A percentile compares a stretch with the other conserved stretches of the same genome.
phyloP scores from a whole-genome alignment of 202 grass and related monocot species.

The Carex arenaria region DNA sequence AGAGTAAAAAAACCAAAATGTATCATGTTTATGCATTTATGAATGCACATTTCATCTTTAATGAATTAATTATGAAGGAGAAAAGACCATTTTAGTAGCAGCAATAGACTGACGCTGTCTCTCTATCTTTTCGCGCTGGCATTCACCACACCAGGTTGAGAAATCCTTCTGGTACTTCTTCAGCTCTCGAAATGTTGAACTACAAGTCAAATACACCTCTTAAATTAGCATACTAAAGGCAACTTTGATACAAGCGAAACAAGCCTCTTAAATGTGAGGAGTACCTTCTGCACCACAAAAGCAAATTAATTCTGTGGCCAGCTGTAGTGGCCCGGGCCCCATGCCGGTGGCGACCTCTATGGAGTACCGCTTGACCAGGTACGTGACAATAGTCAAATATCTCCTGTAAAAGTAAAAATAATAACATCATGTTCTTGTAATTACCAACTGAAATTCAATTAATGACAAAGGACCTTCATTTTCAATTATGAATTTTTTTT shows the following conservation, averaged over 20 bases:
- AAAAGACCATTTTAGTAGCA: constrained; percentile 69
- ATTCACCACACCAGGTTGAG: constrained; percentile 85
- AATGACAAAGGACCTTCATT: neutral
- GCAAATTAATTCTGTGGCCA: constrained; percentile 88
- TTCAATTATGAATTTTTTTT: neutral
- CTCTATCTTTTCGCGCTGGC: constrained; percentile 70
- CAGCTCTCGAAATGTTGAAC: constrained; percentile 87
- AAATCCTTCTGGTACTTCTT: constrained; percentile 97
- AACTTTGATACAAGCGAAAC: too few relatives aligned
- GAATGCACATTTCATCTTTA: neutral
- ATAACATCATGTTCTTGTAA: neutral
- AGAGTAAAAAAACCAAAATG: neutral
- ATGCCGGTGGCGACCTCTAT: constrained; percentile 89
- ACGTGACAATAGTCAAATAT: constrained; percentile 83
- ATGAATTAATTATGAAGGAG: neutral
- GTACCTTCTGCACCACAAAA: constrained; percentile 98
- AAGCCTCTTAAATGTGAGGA: neutral
- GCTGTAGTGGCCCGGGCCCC: constrained; percentile 78
- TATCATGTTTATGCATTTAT: neutral
- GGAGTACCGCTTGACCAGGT: constrained; percentile 76
- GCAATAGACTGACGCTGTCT: constrained; percentile 69
- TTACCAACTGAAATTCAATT: neutral
- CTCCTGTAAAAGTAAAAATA: constrained; percentile 48
- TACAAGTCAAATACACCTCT: constrained; percentile 29
- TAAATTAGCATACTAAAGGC: neutral